phyloP scores from a whole-genome alignment of 495 filamentous ascomycete genomes.

The Chaetomium fimeti region DNA sequence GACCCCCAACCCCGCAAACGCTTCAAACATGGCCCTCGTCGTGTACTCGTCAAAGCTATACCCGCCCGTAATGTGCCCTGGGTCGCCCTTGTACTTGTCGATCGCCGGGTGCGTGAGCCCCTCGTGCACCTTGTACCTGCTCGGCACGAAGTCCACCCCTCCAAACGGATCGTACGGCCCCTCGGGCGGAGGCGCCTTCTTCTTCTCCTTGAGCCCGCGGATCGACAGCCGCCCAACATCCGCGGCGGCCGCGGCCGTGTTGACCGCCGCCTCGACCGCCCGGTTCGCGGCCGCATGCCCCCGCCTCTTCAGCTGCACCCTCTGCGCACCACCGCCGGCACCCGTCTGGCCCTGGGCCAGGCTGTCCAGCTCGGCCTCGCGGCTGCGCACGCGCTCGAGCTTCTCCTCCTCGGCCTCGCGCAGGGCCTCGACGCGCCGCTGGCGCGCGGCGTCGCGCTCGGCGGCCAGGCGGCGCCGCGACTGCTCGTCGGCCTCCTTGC shows the following conservation, averaged over 20 bases:
- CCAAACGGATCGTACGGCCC: conserved; percentile 88
- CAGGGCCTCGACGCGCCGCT: conserved; percentile 59
- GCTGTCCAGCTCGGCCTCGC: conserved; percentile 52
- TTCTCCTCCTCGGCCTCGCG: conserved; percentile 57
- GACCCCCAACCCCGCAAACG: conserved; percentile 79
- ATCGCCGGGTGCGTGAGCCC: conserved; percentile 64
- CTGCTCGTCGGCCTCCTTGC: conserved; percentile 57
- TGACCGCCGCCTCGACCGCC: conserved; percentile 20
- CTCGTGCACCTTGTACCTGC: conserved; percentile 64
- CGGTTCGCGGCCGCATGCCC: conserved; percentile 40
- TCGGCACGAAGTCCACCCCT: conserved; percentile 63
- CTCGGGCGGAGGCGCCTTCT: conserved; percentile 34
- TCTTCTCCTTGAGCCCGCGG: conserved; percentile 71
- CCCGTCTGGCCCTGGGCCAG: conserved; percentile 48
- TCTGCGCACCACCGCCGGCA: conserved; percentile 35
- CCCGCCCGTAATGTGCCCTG: conserved; percentile 66
- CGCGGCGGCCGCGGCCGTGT: neutral
- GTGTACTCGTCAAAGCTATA: conserved; percentile 81
- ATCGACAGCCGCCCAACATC: conserved; percentile 56
- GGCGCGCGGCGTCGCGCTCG: conserved; percentile 54
- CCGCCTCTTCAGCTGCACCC: conserved; percentile 70
- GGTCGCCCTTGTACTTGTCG: conserved; percentile 31
- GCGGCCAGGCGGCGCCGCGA: conserved; percentile 39
- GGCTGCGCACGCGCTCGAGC: conserved; percentile 49
- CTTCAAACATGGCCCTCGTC: conserved; percentile 74